phyloP scores from a whole-genome alignment of 2,329 filamentous ascomycete genomes.

The Xylaria polymorpha region DNA sequence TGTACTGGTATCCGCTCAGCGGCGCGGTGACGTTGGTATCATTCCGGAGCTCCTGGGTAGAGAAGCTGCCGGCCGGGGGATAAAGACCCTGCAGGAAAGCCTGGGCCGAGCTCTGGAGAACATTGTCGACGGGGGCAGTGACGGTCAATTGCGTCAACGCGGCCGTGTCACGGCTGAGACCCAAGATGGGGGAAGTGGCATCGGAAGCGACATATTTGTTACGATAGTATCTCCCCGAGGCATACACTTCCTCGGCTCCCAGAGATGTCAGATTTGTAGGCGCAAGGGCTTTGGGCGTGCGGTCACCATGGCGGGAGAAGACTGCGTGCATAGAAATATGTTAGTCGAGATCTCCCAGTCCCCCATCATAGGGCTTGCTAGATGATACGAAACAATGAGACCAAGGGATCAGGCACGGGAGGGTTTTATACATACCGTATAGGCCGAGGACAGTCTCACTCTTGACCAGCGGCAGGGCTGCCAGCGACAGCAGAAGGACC shows the following conservation, averaged over 20 bases:
- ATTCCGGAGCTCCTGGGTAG: conserved; percentile 75
- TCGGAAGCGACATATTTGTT: conserved; percentile 75
- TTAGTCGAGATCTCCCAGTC: too few species aligned
- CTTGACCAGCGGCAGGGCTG: conserved; percentile 50
- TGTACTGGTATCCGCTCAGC: conserved; percentile 84
- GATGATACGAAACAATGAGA: too few species aligned
- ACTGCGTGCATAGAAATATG: conserved; percentile 51
- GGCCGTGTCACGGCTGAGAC: conserved; percentile 74
- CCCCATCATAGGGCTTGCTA: too few species aligned
- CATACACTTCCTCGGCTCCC: conserved; percentile 80
- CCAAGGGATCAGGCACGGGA: too few species aligned
- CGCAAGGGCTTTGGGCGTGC: conserved; percentile 79
- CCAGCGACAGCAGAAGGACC: conserved; percentile 55
- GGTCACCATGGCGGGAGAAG: conserved; percentile 91
- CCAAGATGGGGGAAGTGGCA: conserved; percentile 70
- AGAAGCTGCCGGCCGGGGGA: conserved; percentile 72
- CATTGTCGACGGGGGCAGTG: conserved; percentile 77
- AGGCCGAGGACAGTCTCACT: conserved; percentile 81
- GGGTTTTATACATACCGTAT: conserved; percentile 60
- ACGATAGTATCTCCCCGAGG: conserved; percentile 80
- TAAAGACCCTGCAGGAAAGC: conserved; percentile 90
- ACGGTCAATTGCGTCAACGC: conserved; percentile 77
- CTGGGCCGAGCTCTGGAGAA: conserved; percentile 82
- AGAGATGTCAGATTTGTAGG: conserved; percentile 81
- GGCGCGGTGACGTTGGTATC: conserved; percentile 74